phyloP scores from a whole-genome alignment of 1,284 basidiomycete species.

The Sporisorium iseilematis-ciliati region DNA sequence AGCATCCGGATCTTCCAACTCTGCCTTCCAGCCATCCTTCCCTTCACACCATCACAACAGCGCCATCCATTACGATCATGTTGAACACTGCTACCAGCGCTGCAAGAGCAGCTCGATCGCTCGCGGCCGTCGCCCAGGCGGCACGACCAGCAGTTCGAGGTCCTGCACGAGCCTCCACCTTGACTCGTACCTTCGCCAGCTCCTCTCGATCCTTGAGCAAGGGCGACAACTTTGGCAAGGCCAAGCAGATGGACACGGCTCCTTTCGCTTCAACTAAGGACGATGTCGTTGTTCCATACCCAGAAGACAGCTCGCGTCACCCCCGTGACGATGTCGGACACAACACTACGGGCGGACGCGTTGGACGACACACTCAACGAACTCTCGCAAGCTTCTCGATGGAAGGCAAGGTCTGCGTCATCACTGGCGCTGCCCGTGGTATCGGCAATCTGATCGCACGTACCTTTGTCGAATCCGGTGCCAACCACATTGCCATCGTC shows the following conservation, averaged over 20 bases:
- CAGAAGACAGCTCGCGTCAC: conserved; percentile 44
- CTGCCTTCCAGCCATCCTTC: not conserved
- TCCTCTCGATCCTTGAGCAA: conserved; percentile 35
- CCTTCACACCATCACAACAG: conserved; percentile 10
- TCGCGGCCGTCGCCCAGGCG: conserved; percentile 19
- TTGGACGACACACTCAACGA: conserved; percentile 54
- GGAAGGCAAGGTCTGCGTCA: conserved; percentile 81
- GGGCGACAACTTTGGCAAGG: conserved; percentile 32
- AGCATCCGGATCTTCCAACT: not conserved
- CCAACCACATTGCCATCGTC: conserved; percentile 83
- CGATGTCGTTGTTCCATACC: conserved; percentile 42
- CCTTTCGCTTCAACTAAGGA: conserved; percentile 45
- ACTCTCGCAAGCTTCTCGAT: conserved; percentile 63
- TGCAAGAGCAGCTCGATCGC: conserved; percentile 25
- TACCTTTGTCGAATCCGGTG: conserved; percentile 89
- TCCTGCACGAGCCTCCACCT: conserved; percentile 16
- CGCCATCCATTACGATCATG: conserved; percentile 4
- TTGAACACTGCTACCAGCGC: conserved; percentile 22
- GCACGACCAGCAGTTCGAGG: conserved; percentile 8
- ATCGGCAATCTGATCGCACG: conserved; percentile 71
- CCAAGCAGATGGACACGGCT: conserved; percentile 22
- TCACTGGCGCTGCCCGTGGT: conserved; percentile 94
- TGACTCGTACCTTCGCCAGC: conserved; percentile 27
- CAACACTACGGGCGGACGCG: conserved; percentile 56
- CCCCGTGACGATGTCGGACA: conserved; percentile 58